Base-by-base conservation (phyloP, 75 land plant genomes). In the Larix kaempferi region DNA sequence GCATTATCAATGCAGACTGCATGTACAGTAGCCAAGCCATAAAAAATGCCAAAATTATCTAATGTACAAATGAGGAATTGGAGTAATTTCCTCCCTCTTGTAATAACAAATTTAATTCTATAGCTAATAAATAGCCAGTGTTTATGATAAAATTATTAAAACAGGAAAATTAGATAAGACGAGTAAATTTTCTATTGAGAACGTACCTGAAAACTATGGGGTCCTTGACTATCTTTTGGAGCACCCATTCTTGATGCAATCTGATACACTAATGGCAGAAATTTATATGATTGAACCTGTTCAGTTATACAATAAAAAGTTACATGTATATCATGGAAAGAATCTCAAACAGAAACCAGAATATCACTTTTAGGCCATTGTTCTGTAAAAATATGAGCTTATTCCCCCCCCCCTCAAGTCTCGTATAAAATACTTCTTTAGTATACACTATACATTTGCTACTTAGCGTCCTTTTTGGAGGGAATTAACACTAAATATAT, bases 241-340 rank as follows among this genome's bases (percentile, higher is more conserved):
- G 85, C 80, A 23, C 99, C 91, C 82, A 98, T 81, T 73, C 99
- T 82, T 74, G 99, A 98, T 29, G 99, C 99, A 81, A 98, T 98
- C 81, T 98, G 99, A 82, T 98, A 98, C 2, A 95, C 96, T 33
- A 98, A 74, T 19, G 98, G 98, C 60, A 98, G 79, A 78, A 98
- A 98, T 77, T 98, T 98, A 80, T 87, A 93, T 7, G 99, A 88
- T 65, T 91, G 99, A 37, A 95, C 98, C 99, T 98, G 88, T 56
- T 82, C 71, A 78, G n/a, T 57, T 44, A 59, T 69, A 69, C 73
- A 41, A 69, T 22, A 69, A 19, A 41, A 69, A 37, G 17, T 17
- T 44, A 49, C 12, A 49, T 10, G 54, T 10, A 49, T 49, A 49
- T 49, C 54, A 49, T 10, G 54, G 54, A 49, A 49, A 49, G 54